Evolutionary conservation across 768 basidiomycete species (phyloP).

Genomic region (Fomitopsis pulvina): DNA sequence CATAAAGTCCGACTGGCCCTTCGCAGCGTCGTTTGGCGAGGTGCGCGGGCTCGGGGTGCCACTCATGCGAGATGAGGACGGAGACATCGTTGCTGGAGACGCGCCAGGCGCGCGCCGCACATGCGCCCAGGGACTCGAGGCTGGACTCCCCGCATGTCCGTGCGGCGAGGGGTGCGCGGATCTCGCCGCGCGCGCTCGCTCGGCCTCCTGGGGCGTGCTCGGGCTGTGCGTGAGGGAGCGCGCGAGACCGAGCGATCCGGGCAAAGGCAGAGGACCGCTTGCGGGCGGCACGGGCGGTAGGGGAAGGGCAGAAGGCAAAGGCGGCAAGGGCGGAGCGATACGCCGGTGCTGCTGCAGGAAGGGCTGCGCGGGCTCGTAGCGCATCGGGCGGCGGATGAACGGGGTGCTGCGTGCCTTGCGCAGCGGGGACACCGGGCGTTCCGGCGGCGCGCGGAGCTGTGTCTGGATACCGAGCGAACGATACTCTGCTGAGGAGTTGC

Average conservation of each 20-base stretch:
- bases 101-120: neutral
- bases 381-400: constrained; percentile 1
- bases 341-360: neutral
- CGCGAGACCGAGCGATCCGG: neutral
- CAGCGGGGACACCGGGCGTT: neutral
- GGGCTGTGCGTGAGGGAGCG: neutral
- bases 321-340: neutral
- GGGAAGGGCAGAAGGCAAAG: neutral
- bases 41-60: neutral
- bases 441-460: neutral
- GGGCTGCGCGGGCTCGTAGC: neutral
- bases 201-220: neutral
- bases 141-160: neutral
- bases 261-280: neutral
- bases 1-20: neutral
- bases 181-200: neutral
- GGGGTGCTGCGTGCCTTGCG: neutral
- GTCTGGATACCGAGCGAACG: neutral
- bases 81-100: neutral
- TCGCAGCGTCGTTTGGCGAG: neutral
- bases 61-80: neutral
- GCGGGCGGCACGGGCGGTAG: neutral
- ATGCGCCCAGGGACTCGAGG: too few species aligned
- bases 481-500: neutral
- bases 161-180: neutral